Conservation (phyloP, 306 rosid genomes). For the Nissolia schottii region DNA sequence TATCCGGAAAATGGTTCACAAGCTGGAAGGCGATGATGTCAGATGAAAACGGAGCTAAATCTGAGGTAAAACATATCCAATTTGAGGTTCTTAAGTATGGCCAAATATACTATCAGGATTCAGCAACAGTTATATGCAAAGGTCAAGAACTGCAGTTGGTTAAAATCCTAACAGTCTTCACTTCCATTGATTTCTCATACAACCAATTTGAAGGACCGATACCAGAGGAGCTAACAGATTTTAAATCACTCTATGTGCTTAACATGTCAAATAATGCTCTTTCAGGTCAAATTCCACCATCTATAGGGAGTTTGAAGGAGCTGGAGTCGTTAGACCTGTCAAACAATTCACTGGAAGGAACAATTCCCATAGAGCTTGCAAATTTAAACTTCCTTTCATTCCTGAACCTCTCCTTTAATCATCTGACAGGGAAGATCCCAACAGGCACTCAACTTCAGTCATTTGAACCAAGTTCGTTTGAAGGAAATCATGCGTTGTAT, state of each 20-base stretch:
- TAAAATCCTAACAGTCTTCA: slow-evolving; percentile 25
- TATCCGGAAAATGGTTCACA: slow-evolving; percentile 1
- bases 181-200: slow-evolving; percentile 37
- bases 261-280: slow-evolving; percentile 42
- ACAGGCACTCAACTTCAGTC: slow-evolving; percentile 25
- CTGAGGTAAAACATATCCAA: background rate
- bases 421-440: slow-evolving; percentile 34
- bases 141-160: slow-evolving; percentile 17
- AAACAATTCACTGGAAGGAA: slow-evolving; percentile 17
- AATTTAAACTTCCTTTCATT: slow-evolving; percentile 27
- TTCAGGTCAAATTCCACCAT: slow-evolving; percentile 29
- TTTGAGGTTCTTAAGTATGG: background rate
- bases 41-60: background rate
- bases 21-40: slow-evolving; percentile 23
- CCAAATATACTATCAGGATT: slow-evolving; percentile 25
- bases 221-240: slow-evolving; percentile 27
- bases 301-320: slow-evolving; percentile 14
- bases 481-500: slow-evolving; percentile 21
- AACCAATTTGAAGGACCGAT: slow-evolving; percentile 32
- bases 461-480: slow-evolving; percentile 18
- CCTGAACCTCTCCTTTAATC: slow-evolving; percentile 36
- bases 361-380: slow-evolving; percentile 28
- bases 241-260: slow-evolving; percentile 17
- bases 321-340: slow-evolving; percentile 45
- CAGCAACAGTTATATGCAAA: slow-evolving; percentile 18